phyloP scores from a whole-genome alignment of 768 basidiomycete genomes.

The Russula emetica region DNA sequence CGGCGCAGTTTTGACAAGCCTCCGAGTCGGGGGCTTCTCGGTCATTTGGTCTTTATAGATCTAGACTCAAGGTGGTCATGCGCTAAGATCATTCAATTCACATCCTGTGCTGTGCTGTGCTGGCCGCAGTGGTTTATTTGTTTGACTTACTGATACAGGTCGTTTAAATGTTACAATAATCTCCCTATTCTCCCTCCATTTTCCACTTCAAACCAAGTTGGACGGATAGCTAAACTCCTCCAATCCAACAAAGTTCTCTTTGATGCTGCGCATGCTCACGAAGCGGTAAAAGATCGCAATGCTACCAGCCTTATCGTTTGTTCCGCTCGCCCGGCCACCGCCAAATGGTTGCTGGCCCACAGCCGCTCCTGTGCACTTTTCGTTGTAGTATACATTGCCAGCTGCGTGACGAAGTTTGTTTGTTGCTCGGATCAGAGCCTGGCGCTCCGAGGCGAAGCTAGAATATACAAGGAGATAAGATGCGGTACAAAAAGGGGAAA shows the following conservation, averaged over 20 bases:
- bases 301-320: slow-evolving; percentile 97
- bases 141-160: neutral
- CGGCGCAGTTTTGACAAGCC: too few species aligned
- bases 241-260: slow-evolving; percentile 90
- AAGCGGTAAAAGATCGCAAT: slow-evolving; percentile 74
- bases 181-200: neutral
- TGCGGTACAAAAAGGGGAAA: slow-evolving; percentile 5
- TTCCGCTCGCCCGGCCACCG: slow-evolving; percentile 87
- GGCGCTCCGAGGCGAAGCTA: slow-evolving; percentile 81
- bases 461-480: slow-evolving; percentile 14
- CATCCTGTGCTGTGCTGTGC: neutral
- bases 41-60: neutral
- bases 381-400: slow-evolving; percentile 97
- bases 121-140: too few species aligned
- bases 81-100: neutral
- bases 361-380: slow-evolving; percentile 96
- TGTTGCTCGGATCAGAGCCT: slow-evolving; percentile 73
- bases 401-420: slow-evolving; percentile 85
- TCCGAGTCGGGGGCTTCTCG: neutral
- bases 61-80: neutral
- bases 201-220: slow-evolving; percentile 56
- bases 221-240: slow-evolving; percentile 83
- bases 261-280: slow-evolving; percentile 87
- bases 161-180: neutral
- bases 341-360: slow-evolving; percentile 99